These are phyloP conservation scores for Phytopythium chamaehyphon DNA, from an alignment of 352 stramenopile species.

Conservation along the genomic window DNA sequence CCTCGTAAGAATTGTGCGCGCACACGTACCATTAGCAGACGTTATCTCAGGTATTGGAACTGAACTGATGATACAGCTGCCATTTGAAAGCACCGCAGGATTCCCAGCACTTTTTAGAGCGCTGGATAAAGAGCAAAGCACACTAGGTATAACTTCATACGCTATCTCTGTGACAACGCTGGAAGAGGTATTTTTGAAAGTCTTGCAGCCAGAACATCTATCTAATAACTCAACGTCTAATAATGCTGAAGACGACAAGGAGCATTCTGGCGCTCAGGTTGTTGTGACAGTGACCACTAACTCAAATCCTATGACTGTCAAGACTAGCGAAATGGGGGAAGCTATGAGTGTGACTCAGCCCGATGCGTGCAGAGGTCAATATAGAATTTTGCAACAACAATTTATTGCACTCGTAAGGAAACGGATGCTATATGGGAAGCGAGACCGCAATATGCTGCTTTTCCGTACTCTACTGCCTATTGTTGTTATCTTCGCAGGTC, in stretches of 20 bases:
- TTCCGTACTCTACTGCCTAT: constrained; percentile 73
- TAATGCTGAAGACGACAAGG: no score
- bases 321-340: neutral
- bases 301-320: neutral
- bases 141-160: constrained; percentile 49
- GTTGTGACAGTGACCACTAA: no score
- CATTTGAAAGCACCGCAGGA: constrained; percentile 39
- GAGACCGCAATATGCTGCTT: constrained; percentile 65
- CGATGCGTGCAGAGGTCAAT: neutral
- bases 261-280: no score
- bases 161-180: constrained; percentile 82
- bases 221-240: no score
- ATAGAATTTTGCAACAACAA: constrained; percentile 22
- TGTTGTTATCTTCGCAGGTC: constrained; percentile 56
- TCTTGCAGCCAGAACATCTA: constrained; percentile 38
- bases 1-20: constrained; percentile 15
- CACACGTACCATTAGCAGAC: constrained; percentile 29
- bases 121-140: constrained; percentile 40
- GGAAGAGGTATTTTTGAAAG: constrained; percentile 89
- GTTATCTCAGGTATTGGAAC: constrained; percentile 63
- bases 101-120: constrained; percentile 77
- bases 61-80: constrained; percentile 75
- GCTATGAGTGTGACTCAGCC: neutral
- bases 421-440: constrained; percentile 39
- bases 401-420: constrained; percentile 60